Percentiles rank a stretch among this genome's conserved stretches.
phyloP scores from a whole-genome alignment of 768 basidiomycete species.

The Lentinula boryana region DNA sequence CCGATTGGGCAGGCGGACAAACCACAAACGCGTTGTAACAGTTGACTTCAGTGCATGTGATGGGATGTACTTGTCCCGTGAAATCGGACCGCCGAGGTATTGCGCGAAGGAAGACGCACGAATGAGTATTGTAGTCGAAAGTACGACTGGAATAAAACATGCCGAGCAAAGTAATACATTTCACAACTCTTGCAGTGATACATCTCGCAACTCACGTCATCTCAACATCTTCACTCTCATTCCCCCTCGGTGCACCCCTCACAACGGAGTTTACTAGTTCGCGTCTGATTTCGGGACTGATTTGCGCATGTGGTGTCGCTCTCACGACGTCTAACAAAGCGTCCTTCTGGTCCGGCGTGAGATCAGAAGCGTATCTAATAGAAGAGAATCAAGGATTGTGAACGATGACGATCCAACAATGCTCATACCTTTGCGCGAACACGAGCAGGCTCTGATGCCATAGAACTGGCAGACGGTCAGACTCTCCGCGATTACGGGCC shows the following conservation, averaged over 20 bases:
- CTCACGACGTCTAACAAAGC: slow-evolving; percentile 92
- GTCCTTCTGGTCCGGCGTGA: slow-evolving; percentile 97
- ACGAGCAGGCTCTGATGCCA: slow-evolving; percentile 98
- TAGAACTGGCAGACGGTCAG: slow-evolving; percentile 86
- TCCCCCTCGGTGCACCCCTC: slow-evolving; percentile 71
- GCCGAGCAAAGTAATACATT: too few species aligned
- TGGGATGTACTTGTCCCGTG: background rate
- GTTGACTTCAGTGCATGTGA: background rate
- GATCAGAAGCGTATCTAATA: slow-evolving; percentile 81
- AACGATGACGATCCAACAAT: background rate
- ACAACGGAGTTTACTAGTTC: slow-evolving; percentile 86
- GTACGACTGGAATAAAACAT: too few species aligned
- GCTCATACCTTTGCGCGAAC: slow-evolving; percentile 79
- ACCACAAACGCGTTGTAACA: background rate
- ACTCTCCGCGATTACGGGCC: slow-evolving; percentile 60
- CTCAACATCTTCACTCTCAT: slow-evolving; percentile 57
- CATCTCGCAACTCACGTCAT: slow-evolving; percentile 33
- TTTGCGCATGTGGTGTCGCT: slow-evolving; percentile 80
- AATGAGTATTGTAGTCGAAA: too few species aligned
- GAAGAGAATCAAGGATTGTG: background rate
- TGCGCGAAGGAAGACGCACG: background rate
- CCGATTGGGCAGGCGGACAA: background rate
- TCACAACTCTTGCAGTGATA: background rate
- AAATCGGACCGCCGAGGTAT: background rate
- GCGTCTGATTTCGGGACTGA: slow-evolving; percentile 83